These are phyloP conservation scores for Penicillium silybi DNA, from an alignment of 495 filamentous ascomycete species.

Conservation along the genomic window DNA sequence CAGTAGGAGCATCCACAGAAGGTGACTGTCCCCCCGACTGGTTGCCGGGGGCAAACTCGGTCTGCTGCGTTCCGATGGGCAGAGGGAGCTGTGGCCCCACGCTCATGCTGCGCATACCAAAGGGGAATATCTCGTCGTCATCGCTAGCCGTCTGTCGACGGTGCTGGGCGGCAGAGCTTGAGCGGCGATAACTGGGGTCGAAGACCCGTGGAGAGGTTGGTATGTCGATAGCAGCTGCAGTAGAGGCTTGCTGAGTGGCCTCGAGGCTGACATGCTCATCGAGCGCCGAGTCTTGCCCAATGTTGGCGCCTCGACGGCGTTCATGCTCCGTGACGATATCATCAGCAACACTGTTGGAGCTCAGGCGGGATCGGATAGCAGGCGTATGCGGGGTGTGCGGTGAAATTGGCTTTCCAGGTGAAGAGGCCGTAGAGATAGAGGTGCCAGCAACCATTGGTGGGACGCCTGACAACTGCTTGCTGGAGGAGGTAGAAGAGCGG, in stretches of 20 bases:
- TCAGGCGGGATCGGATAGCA: conserved; percentile 86
- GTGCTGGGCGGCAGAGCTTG: conserved; percentile 76
- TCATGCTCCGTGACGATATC: conserved; percentile 46
- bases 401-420: conserved; percentile 86
- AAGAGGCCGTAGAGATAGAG: conserved; percentile 79
- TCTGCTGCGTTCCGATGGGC: conserved; percentile 52
- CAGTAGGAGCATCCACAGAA: conserved; percentile 19
- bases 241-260: conserved; percentile 40
- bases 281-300: conserved; percentile 32
- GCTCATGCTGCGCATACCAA: conserved; percentile 72
- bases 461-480: conserved; percentile 76
- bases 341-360: conserved; percentile 80
- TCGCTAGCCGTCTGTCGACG: conserved; percentile 51
- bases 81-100: conserved; percentile 63
- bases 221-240: conserved; percentile 74
- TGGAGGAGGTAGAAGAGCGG: conserved; percentile 77
- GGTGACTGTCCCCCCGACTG: conserved; percentile 25
- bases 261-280: conserved; percentile 37
- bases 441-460: conserved; percentile 80
- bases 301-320: conserved; percentile 19
- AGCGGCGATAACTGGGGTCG: conserved; percentile 58
- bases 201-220: conserved; percentile 69
- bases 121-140: conserved; percentile 56
- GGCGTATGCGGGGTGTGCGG: conserved; percentile 94
- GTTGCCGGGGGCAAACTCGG: conserved; percentile 26